Evolutionary conservation across 2,329 filamentous ascomycete species (phyloP), one percentile per base, ranked within the genome.

Genomic region (Claviceps lovelessii): DNA sequence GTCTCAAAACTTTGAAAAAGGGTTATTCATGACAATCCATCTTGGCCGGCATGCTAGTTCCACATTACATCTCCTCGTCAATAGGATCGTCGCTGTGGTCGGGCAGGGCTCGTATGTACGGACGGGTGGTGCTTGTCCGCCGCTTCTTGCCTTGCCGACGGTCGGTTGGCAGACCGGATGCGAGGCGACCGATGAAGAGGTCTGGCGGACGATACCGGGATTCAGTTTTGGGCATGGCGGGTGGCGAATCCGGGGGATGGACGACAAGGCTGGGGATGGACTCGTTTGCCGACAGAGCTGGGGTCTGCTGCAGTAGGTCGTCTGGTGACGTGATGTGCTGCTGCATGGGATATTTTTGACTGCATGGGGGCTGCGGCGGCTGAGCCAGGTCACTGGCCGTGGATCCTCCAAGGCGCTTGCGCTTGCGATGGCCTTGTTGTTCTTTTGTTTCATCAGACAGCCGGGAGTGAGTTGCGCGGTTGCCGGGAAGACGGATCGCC

Each of bases 81-180:
- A 70, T 69, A 48, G 67, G 66, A 55, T 70, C 67, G 19, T 58
- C 64, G 15, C 65, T 57, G 52, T 66, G 62, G 55, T 66, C 59
- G 15, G 67, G 67, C 58, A 69, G 59, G 19, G 63, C 54, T 52
- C 67, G 62, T 54, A 70, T 66, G 53, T 69, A 63, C 19, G 66
- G 67, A 50, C 67, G 61, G 35, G 58, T 60, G 29, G 58, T 59
- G n/a, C 55, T 55, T n/a, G 60, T 58, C 56, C 62, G 60, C 42
- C 51, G 46, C 35, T 29, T 39, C 42, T 51, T 57, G 49, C 55
- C 61, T 23, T 49, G 57, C 46, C 51, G 57, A 46, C 58, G 55
- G 45, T 57, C 51, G 48, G 42, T 48, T 4, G 28, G 33, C 52
- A 37, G 55, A 41, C 42, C 42, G 51, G 57, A 55, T 6, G 61